Percentiles rank a stretch among this genome's conserved stretches.
These are phyloP conservation scores for Turnera subulata DNA, from an alignment of 345 rosid species.

Conservation along the genomic window DNA sequence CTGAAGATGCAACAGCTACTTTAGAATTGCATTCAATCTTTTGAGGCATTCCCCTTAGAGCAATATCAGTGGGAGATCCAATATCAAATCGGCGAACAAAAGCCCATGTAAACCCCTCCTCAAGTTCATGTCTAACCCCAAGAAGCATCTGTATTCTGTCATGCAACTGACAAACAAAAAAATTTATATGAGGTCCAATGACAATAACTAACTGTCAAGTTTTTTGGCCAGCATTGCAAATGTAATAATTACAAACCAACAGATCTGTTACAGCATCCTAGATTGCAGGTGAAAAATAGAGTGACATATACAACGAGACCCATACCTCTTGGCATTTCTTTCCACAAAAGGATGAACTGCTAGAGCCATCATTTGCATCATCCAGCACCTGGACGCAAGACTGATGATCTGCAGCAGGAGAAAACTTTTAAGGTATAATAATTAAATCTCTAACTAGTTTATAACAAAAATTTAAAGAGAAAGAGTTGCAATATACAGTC, in stretches of 20 bases:
- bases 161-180: slow-evolving; percentile 41
- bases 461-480: neutral
- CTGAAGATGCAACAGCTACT: slow-evolving; percentile 76
- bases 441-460: no score
- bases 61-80: slow-evolving; percentile 32
- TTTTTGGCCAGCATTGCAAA: neutral
- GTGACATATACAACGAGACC: slow-evolving; percentile 1
- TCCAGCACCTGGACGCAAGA: slow-evolving; percentile 44
- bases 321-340: slow-evolving; percentile 76
- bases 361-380: slow-evolving; percentile 24
- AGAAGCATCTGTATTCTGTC: slow-evolving; percentile 54
- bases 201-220: neutral
- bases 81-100: slow-evolving; percentile 62
- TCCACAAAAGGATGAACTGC: slow-evolving; percentile 60
- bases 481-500: slow-evolving; percentile 11
- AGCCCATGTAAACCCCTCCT: slow-evolving; percentile 84
- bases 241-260: no score
- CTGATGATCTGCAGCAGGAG: slow-evolving; percentile 71
- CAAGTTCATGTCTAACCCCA: slow-evolving; percentile 77
- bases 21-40: slow-evolving; percentile 75
- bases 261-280: neutral
- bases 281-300: neutral
- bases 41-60: slow-evolving; percentile 41
- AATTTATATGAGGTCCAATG: neutral
- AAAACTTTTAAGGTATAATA: neutral